A percentile compares a stretch with the other conserved stretches of the same genome.
Conservation (phyloP, 306 rosid genomes). For the Cucurbita pepo region DNA sequence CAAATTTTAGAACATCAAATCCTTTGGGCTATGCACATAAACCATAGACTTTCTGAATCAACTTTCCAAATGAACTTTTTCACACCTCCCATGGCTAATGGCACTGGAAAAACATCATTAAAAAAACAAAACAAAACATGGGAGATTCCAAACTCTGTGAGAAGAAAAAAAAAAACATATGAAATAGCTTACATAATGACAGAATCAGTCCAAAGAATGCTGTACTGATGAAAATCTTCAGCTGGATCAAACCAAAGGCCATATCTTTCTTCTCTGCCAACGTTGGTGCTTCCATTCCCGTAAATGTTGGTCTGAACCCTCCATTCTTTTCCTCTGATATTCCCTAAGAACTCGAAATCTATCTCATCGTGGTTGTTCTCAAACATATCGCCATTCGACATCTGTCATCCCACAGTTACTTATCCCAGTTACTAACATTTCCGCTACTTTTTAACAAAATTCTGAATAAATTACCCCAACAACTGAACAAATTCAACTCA, state of each 20-base stretch:
- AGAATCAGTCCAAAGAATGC: slow-evolving; percentile 83
- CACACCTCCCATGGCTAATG: background rate
- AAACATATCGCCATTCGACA: slow-evolving; percentile 58
- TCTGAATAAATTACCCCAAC: background rate
- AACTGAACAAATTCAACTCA: background rate
- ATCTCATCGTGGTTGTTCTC: slow-evolving; percentile 59
- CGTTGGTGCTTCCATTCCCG: slow-evolving; percentile 88
- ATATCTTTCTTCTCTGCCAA: slow-evolving; percentile 89
- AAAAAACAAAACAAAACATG: background rate
- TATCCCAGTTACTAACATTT: background rate
- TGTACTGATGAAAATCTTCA: slow-evolving; percentile 71
- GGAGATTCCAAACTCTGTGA: background rate
- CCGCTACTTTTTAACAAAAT: background rate
- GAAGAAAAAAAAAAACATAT: background rate
- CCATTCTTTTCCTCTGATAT: slow-evolving; percentile 92
- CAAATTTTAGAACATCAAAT: background rate
- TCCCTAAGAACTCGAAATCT: slow-evolving; percentile 74
- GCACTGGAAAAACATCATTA: background rate
- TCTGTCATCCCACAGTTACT: slow-evolving; percentile 21
- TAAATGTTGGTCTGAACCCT: slow-evolving; percentile 88
- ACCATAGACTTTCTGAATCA: background rate
- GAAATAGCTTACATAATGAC: slow-evolving; percentile 51
- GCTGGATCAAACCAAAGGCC: slow-evolving; percentile 90
- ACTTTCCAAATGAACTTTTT: background rate
- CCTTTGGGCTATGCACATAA: too few species aligned